Percentiles rank a stretch among this genome's conserved stretches.
These are phyloP conservation scores for Passiflora organensis DNA, from an alignment of 345 rosid genomes.

Conservation along the genomic window DNA sequence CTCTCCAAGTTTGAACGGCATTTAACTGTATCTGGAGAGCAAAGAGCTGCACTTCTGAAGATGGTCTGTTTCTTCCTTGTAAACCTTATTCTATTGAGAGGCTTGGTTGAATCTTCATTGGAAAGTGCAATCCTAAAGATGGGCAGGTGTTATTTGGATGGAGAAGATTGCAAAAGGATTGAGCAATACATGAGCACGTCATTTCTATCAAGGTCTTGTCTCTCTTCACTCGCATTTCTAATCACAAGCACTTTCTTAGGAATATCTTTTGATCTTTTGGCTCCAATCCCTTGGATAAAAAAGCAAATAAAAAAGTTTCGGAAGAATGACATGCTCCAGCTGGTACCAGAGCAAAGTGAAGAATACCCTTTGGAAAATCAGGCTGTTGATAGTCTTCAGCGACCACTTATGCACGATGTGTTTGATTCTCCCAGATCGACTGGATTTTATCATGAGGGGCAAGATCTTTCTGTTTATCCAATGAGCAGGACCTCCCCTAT, in stretches of 20 bases:
- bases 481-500: constrained; percentile 76
- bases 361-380: constrained; percentile 77
- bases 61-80: constrained; percentile 99
- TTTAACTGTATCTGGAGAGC: constrained; percentile 84
- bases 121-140: constrained; percentile 76
- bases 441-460: constrained; percentile 47
- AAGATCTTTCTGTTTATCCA: constrained; percentile 79
- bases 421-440: constrained; percentile 55
- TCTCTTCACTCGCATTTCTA: constrained; percentile 89
- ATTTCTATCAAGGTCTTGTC: constrained; percentile 82
- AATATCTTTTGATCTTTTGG: constrained; percentile 80
- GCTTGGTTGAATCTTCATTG: constrained; percentile 80
- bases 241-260: constrained; percentile 92
- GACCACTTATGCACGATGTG: constrained; percentile 62
- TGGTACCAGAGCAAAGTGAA: constrained; percentile 85
- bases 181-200: constrained; percentile 96
- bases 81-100: constrained; percentile 81
- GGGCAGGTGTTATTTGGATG: constrained; percentile 94
- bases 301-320: constrained; percentile 72
- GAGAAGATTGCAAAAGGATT: constrained; percentile 95
- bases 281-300: constrained; percentile 98
- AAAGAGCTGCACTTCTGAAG: constrained; percentile 89
- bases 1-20: constrained; percentile 92
- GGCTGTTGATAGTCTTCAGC: constrained; percentile 47
- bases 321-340: constrained; percentile 94